Base-by-base conservation (phyloP, 2,329 filamentous ascomycete species). In the Pestalotiopsis sp. region DNA sequence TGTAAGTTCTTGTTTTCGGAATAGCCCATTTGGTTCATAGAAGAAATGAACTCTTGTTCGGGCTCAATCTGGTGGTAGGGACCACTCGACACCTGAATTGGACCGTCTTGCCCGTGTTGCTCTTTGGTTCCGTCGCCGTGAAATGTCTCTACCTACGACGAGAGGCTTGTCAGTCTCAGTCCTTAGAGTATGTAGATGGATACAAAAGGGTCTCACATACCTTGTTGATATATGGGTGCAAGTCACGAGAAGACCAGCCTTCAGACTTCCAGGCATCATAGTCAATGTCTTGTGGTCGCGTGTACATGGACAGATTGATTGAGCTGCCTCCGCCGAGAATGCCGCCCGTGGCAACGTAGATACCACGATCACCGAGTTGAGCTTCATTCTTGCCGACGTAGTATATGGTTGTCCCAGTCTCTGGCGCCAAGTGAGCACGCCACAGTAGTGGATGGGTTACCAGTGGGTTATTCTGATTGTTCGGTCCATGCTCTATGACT, bases 61-160 rank as follows among this genome's bases (percentile, higher is more conserved):
- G 81, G 75, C 1, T 64, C 66, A n/a, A 76, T 80, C 2, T 77
- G 78, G 27, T 78, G 74, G 73, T 80, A 86, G 0, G 84, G 82
- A 20, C 87, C 86, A 41, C 83, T 80, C 0, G 85, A 86, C 36
- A 91, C 75, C 38, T 87, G 78, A 20, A 90, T 80, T 0, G 87
- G 88, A 0, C 88, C 88, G 23, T 82, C 75, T 45, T 80, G 74
- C 14, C 88, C 88, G 73, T 90, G 88, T 2, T 80, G 70, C 7
- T 79, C 77, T 52, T 80, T 74, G 6, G 81, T 75, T 66, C 81
- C 84, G 52, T 78, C 73, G 17, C 82, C 82, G 71, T 86, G 83
- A 68, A 86, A 89, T 0, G 85, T 89, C 75, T 90, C 88, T 13
- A 88, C 77, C 81, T 82, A 58, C 56, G 12, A 39, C 36, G 56